phyloP scores from a whole-genome alignment of 176 grass and related monocot genomes.

The Hyparrhenia diplandra region DNA sequence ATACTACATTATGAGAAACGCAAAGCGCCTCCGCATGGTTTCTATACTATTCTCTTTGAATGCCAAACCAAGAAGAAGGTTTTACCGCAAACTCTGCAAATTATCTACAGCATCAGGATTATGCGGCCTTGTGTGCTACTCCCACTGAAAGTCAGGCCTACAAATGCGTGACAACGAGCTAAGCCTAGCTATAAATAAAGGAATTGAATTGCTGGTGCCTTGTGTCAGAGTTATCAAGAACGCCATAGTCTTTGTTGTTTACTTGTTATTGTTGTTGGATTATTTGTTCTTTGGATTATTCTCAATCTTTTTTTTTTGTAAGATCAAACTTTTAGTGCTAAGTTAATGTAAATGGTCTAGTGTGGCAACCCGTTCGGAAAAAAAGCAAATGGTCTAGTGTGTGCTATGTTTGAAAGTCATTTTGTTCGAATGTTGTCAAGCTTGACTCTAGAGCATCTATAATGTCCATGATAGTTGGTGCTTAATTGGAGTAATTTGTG shows the following conservation, averaged over 20 bases:
- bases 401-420: background rate
- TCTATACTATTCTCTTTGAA: background rate
- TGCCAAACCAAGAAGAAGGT: background rate
- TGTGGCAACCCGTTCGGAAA: too few species aligned
- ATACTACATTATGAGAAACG: constrained; percentile 1
- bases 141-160: background rate
- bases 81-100: background rate
- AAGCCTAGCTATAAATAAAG: background rate
- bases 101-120: background rate
- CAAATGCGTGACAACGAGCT: too few species aligned
- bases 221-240: too few species aligned
- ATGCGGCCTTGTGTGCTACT: background rate
- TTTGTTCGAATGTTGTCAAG: background rate
- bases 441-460: too few species aligned
- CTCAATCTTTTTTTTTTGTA: background rate
- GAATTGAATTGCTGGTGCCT: background rate
- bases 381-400: too few species aligned
- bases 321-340: background rate
- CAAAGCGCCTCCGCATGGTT: background rate
- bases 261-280: background rate
- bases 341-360: background rate
- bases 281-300: background rate
- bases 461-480: background rate
- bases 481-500: too few species aligned
- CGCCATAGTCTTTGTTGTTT: background rate